Base-by-base conservation (phyloP, 2,329 filamentous ascomycete genomes). In the Monilinia aucupariae region DNA sequence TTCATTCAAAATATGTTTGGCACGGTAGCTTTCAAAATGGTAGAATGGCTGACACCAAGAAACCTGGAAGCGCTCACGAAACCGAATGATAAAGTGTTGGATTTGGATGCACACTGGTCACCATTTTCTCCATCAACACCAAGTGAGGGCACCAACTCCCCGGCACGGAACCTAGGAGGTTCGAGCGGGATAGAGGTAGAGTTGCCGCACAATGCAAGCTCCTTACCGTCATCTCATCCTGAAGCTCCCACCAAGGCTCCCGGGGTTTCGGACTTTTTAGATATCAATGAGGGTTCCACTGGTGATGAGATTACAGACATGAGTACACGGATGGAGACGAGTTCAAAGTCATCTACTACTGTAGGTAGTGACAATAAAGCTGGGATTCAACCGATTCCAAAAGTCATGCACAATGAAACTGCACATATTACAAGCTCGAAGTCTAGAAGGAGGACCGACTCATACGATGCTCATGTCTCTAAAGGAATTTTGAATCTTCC, bases 31-130 rank as follows among this genome's bases (percentile, higher is more conserved):
- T 85, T 88, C 73, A 87, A 85, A 69, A 88, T 88, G 84, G 70
- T 89, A 4, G 86, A 89, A 71, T 89, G 85, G 85, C 75, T 89
- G n/a, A 85, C 85, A 1, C 85, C 85, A 0, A 78, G 79, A 61
- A 81, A 70, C 50, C 39, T 74, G 45, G 67, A 70, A 10, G 48
- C 62, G 22, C 51, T 71, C 22, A 65, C 66, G 32, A 64, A 65
- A 10, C 53, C 66, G 2, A 59, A 65, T 30, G 63, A 65, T 20
- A 39, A 47, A 37, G 41, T 27, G 2, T 17, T 17, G 8, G 51
- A 45, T 25, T 13, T 30, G 7, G 9, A 41, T 55, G 49, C 27
- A 15, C 37, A 27, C 37, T 25, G 30, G 22, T 50, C 52, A 25
- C 17, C 51, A 10, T 39, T 41, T 27, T 30, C 53, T 39, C 43